Evolutionary conservation across 1,284 basidiomycete species (phyloP).

Genomic region (Pascua guehoae): DNA sequence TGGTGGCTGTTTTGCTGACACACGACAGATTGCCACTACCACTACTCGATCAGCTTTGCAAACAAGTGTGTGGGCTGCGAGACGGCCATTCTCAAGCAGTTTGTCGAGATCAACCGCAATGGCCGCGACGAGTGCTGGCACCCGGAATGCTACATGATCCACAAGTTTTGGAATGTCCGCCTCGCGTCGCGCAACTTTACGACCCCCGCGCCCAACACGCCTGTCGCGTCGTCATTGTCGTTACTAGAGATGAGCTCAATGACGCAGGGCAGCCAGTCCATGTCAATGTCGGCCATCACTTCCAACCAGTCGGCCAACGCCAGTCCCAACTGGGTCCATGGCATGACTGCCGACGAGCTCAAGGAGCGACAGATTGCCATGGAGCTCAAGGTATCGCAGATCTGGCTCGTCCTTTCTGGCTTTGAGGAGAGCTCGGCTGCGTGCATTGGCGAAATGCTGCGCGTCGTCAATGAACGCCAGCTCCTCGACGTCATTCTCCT

Average conservation of each 20-base stretch:
- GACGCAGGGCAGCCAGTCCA: constrained; percentile 29
- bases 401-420: constrained; percentile 97
- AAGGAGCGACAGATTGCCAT: constrained; percentile 89
- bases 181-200: constrained; percentile 66
- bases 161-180: constrained; percentile 99
- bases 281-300: constrained; percentile 41
- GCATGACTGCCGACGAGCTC: constrained; percentile 75
- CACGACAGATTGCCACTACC: constrained; percentile 74
- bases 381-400: constrained; percentile 97
- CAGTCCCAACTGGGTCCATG: constrained; percentile 33
- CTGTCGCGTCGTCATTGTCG: constrained; percentile 50
- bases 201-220: constrained; percentile 53
- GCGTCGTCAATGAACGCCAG: constrained; percentile 92
- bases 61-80: constrained; percentile 97
- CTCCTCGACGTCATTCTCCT: constrained; percentile 95
- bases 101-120: constrained; percentile 98
- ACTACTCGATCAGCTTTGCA: constrained; percentile 97
- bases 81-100: constrained; percentile 98
- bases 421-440: constrained; percentile 99
- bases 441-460: constrained; percentile 97
- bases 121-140: constrained; percentile 99
- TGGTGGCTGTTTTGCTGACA: neutral
- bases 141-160: constrained; percentile 99
- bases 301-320: constrained; percentile 19
- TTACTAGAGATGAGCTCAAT: constrained; percentile 42